Evolutionary conservation across 2,329 filamentous ascomycete species (phyloP), one percentile per base, ranked within the genome.

Genomic region (Arthrobotrys musiformis): DNA sequence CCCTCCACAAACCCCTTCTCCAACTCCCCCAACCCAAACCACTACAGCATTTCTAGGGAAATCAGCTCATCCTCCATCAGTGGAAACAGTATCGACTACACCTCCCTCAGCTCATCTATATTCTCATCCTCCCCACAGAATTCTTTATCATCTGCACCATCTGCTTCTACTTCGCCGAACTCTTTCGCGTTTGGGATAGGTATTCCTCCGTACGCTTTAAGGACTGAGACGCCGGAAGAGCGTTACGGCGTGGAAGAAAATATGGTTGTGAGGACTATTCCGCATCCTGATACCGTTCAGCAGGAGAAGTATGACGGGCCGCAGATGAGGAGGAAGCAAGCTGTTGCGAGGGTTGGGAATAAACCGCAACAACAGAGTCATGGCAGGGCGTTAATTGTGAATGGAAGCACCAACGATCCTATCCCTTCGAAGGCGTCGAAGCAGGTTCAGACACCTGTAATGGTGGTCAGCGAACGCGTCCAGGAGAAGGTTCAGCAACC

Each of bases 391-490:
- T 24, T 76, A n/a, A 40, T 76, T 11, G 72, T 76, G 15, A 76
- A 76, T 50, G 72, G 72, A n/a, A 76, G 64, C 56, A 76, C 58
- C 4, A 76, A 76, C 19, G 48, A 69, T n/a, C 46, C 56, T 6
- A 30, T 52, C n/a, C 46, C 56, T 17, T 13, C 42, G 4, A 69
- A 44, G 54, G 19, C n/a, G 35, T 17, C 35, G n/a, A 63, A 63
- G 17, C 35, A 35, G 19, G 44, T 15, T 24, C 44, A 24, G 28
- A n/a, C n/a, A n/a, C 33, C 24, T 6, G 26, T 24, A 3, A 28
- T 17, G 15, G 33, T 26, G 17, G 28, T n/a, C 17, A 6, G 7
- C 9, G 17, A 56, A 13, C 9, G 28, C 15, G 37, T 22, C 7
- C 37, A 22, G 30, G 48, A 42, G 3, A 35, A 40, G n/a, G 24